Evolutionary conservation across 371 early-diverging fungal genomes (phyloP).

Genomic region (Saksenaea oblongispora): DNA sequence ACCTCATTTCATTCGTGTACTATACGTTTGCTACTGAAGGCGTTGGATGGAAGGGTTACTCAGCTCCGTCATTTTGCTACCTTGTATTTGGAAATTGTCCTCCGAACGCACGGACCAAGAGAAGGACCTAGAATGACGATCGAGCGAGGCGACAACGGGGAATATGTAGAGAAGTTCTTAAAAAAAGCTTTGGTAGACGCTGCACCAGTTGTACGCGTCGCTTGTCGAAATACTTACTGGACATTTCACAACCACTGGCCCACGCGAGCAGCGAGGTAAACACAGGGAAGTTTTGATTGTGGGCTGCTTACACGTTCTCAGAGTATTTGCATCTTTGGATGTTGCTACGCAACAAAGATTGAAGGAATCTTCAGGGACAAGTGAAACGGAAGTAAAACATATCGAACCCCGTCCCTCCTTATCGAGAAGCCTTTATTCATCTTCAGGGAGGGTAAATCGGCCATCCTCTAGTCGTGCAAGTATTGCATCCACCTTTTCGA

Average conservation of each 20-base stretch:
- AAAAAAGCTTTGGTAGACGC: slow-evolving; percentile 24
- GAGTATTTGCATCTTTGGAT: slow-evolving; percentile 11
- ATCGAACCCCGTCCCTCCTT: neutral
- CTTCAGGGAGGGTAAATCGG: neutral
- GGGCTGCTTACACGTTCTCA: neutral
- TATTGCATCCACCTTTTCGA: neutral
- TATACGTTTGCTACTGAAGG: slow-evolving; percentile 16
- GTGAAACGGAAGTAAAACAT: neutral
- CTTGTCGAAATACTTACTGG: slow-evolving; percentile 14
- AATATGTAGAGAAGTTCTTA: slow-evolving; percentile 10
- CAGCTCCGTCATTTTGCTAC: slow-evolving; percentile 23
- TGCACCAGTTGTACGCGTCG: slow-evolving; percentile 20
- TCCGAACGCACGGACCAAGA: slow-evolving; percentile 17
- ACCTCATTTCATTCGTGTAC: slow-evolving; percentile 26
- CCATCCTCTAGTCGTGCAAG: neutral
- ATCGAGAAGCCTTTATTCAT: neutral
- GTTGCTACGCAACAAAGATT: slow-evolving; percentile 3
- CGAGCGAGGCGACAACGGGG: slow-evolving; percentile 11
- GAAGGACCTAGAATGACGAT: neutral
- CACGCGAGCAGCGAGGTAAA: slow-evolving; percentile 27
- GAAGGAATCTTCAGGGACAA: neutral
- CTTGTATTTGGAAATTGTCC: slow-evolving; percentile 7
- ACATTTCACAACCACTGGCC: slow-evolving; percentile 27
- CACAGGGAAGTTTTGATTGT: neutral
- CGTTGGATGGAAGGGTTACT: slow-evolving; percentile 17